Conservation (phyloP, 352 stramenopile species). For the Phytophthora capsici region DNA sequence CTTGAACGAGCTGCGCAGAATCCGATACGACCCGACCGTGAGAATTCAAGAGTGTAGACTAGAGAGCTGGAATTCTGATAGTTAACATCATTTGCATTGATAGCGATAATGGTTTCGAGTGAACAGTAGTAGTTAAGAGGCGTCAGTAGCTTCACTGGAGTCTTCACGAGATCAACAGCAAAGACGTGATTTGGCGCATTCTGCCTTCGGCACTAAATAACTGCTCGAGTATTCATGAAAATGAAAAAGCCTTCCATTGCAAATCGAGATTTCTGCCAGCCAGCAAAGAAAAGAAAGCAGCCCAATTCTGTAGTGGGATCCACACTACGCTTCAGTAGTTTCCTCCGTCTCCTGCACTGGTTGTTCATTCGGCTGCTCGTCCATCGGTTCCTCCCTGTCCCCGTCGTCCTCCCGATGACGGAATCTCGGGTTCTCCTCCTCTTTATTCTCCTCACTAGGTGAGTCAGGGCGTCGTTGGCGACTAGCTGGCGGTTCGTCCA, state of each 20-base stretch:
- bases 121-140: too few species aligned
- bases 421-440: conserved; percentile 41
- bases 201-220: too few species aligned
- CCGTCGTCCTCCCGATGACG: conserved; percentile 31
- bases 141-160: too few species aligned
- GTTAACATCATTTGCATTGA: too few species aligned
- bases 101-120: too few species aligned
- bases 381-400: conserved; percentile 21
- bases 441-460: conserved; percentile 22
- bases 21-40: too few species aligned
- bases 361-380: conserved; percentile 16
- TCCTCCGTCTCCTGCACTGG: conserved; percentile 13
- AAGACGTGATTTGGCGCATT: too few species aligned
- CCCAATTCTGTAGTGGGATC: not conserved
- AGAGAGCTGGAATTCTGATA: too few species aligned
- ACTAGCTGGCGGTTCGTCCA: conserved; percentile 48
- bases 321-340: conserved; percentile 15
- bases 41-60: too few species aligned
- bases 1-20: too few species aligned
- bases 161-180: too few species aligned
- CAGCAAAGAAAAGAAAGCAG: not conserved
- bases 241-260: not conserved
- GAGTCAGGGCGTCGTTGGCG: conserved; percentile 29
- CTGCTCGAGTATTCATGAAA: too few species aligned
- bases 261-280: not conserved